Percentiles rank a stretch among this genome's conserved stretches.
phyloP scores from a whole-genome alignment of 306 rosid genomes.

The Quercus variabilis region DNA sequence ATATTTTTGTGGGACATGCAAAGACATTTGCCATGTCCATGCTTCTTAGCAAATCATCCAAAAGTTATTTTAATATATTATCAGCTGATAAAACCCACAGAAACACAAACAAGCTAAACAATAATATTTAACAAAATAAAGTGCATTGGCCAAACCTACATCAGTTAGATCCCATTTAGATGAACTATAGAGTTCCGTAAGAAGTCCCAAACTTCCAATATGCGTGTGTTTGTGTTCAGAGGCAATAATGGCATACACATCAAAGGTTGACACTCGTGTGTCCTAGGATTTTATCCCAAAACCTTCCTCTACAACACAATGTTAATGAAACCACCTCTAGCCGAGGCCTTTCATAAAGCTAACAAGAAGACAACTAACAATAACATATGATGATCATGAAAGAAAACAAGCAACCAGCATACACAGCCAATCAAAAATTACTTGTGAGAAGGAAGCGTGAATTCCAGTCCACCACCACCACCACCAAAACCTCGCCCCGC shows the following conservation, averaged over 20 bases:
- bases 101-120: background rate
- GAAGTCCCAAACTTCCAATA: background rate
- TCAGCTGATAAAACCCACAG: background rate
- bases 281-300: background rate
- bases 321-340: slow-evolving; percentile 1
- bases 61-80: background rate
- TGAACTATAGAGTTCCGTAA: background rate
- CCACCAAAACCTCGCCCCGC: slow-evolving; percentile 83
- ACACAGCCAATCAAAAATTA: slow-evolving; percentile 32
- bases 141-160: background rate
- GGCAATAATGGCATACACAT: background rate
- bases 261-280: background rate
- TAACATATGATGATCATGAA: slow-evolving; percentile 8
- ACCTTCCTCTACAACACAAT: background rate
- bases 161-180: background rate
- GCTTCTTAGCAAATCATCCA: too few species aligned
- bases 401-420: background rate
- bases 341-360: slow-evolving; percentile 5
- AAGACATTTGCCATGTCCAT: too few species aligned
- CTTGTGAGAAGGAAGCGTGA: slow-evolving; percentile 99
- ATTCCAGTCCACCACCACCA: slow-evolving; percentile 85
- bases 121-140: slow-evolving; percentile 1
- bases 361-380: slow-evolving; percentile 10
- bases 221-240: background rate
- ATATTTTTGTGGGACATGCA: too few species aligned